Percentiles rank a stretch among this genome's conserved stretches.
Conservation (phyloP, 352 stramenopile genomes). For the Phytophthora capsici region DNA sequence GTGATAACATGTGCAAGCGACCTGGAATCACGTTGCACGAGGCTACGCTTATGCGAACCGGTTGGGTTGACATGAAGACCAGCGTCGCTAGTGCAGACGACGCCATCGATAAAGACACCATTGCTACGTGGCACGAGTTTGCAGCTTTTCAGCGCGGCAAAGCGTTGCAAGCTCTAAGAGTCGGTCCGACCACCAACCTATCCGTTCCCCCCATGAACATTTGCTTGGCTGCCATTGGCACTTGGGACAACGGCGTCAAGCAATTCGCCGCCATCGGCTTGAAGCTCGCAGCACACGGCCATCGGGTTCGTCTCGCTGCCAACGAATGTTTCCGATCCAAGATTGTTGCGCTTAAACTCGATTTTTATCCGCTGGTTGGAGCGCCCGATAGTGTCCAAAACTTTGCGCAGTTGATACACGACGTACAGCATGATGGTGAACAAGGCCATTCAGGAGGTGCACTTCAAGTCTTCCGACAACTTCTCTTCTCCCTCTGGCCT, state of each 20-base stretch:
- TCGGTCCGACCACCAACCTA: no score
- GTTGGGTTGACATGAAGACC: slow-evolving; percentile 24
- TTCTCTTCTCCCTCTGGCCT: slow-evolving; percentile 50
- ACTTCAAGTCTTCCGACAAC: slow-evolving; percentile 44
- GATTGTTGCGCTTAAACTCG: slow-evolving; percentile 50
- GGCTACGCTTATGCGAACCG: slow-evolving; percentile 9
- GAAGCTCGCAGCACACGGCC: slow-evolving; percentile 65
- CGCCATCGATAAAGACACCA: slow-evolving; percentile 7
- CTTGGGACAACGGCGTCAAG: slow-evolving; percentile 56
- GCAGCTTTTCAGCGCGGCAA: slow-evolving; percentile 8
- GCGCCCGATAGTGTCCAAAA: slow-evolving; percentile 34
- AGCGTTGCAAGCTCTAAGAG: background rate
- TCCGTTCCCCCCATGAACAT: slow-evolving; percentile 44
- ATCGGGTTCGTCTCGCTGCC: slow-evolving; percentile 82
- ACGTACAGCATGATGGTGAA: slow-evolving; percentile 19
- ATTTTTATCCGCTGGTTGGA: slow-evolving; percentile 54
- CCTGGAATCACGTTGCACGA: slow-evolving; percentile 4
- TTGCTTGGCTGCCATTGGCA: slow-evolving; percentile 48
- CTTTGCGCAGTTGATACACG: slow-evolving; percentile 26
- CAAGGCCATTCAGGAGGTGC: slow-evolving; percentile 20
- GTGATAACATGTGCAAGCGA: background rate
- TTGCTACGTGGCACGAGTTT: slow-evolving; percentile 29
- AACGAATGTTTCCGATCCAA: slow-evolving; percentile 69
- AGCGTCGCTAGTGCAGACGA: slow-evolving; percentile 19
- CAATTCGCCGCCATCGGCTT: slow-evolving; percentile 65